Evolutionary conservation across 768 basidiomycete species (phyloP).

Genomic region (Amanita muscaria): DNA sequence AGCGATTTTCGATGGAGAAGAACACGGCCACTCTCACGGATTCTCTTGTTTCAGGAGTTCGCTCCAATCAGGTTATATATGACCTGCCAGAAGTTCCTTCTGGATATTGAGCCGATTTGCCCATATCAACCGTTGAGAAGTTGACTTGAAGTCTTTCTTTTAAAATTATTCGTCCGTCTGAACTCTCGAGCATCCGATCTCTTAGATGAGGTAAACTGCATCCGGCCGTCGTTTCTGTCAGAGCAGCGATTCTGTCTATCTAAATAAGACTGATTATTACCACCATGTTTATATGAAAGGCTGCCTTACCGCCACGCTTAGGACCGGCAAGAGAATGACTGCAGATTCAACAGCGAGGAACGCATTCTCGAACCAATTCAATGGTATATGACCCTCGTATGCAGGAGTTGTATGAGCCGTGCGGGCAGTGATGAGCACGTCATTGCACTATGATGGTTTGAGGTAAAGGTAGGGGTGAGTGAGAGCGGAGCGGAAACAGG

Average conservation of each 20-base stretch:
- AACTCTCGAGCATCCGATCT: constrained; percentile 65
- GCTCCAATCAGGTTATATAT: constrained; percentile 84
- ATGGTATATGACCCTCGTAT: constrained; percentile 78
- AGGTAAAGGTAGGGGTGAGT: no score
- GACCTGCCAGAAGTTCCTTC: constrained; percentile 80
- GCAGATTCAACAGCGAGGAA: no score
- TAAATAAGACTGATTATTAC: constrained; percentile 5
- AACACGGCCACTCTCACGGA: constrained; percentile 54
- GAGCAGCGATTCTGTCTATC: constrained; percentile 89
- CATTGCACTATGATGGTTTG: no score
- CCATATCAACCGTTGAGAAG: constrained; percentile 65
- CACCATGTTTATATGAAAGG: constrained; percentile 11
- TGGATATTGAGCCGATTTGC: constrained; percentile 51
- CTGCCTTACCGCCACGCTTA: constrained; percentile 76
- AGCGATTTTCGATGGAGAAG: constrained; percentile 3
- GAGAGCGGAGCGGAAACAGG: no score
- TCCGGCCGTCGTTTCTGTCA: constrained; percentile 89
- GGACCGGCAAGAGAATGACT: no score
- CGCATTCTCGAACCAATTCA: no score
- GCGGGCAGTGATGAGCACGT: background rate
- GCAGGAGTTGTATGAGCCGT: constrained; percentile 30
- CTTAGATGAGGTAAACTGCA: constrained; percentile 67
- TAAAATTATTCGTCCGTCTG: constrained; percentile 79
- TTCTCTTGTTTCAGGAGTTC: constrained; percentile 88
- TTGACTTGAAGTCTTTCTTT: constrained; percentile 79